Evolutionary conservation across 306 rosid genomes (phyloP), one percentile per base, ranked within the genome.

Genomic region (Begonia loranthoides): DNA sequence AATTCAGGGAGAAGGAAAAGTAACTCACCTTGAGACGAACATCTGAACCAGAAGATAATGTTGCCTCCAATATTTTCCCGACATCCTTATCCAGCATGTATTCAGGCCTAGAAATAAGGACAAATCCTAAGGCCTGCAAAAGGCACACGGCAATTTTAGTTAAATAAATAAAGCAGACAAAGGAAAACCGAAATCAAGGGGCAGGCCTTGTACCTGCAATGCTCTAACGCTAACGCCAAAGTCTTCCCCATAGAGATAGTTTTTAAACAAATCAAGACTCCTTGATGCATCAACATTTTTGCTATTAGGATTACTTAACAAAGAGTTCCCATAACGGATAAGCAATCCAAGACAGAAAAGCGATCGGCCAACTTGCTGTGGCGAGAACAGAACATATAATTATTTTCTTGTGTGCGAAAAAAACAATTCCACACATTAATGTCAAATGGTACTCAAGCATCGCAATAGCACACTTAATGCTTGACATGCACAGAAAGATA

Each of bases 271-370:
- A 64, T 65, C 56, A 56, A 86, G 74, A 72, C 94, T 76, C 61
- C 70, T 69, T 39, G 19, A 66, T 39, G 72, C 72, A 63, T 90
- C 83, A 59, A 71, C 19, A 55, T 13, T 64, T 63, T 64, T 74
- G 67, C 66, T 67, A 70, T 60, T 61, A 54, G 92, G 65, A 69
- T 67, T 73, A 43, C 68, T 56, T 57, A 83, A 65, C 73, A 90
- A 75, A 52, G 71, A 55, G 59, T 74, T 78, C 41, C 99, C 99
- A 54, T 86, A 90, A 9, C 99, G 99, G 68, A 90, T 78, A 57
- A 90, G 99, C 58, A 64, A 73, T 57, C 99, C 99, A 24, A 90
- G 79, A 68, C 94, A 86, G 68, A 86, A 90, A 65, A 90, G 95
- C 54, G 99, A 90, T 33, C 99, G 80, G 45, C 86, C 95, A 10